These are phyloP conservation scores for Mucor saturninus DNA, from an alignment of 371 early-diverging fungal species.

Conservation along the genomic window DNA sequence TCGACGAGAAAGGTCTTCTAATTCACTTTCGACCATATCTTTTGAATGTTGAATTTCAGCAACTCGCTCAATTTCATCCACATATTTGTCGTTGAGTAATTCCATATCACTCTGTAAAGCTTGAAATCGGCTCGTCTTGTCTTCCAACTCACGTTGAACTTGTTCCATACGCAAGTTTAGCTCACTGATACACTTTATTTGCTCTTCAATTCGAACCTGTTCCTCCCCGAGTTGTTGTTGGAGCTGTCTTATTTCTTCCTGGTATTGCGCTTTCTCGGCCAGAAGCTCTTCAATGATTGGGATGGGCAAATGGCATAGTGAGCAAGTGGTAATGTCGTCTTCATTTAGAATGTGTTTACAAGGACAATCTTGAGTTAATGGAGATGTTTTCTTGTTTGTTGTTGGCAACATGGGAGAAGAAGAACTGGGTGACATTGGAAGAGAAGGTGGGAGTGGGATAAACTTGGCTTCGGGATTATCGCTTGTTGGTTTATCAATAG, in stretches of 20 bases:
- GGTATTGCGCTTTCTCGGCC: slow-evolving; percentile 47
- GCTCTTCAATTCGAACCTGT: slow-evolving; percentile 49
- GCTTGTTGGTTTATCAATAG: slow-evolving; percentile 48
- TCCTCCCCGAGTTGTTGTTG: slow-evolving; percentile 51
- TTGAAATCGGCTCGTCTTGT: slow-evolving; percentile 51
- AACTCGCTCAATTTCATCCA: slow-evolving; percentile 88
- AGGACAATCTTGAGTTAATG: slow-evolving; percentile 39
- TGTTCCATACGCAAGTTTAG: slow-evolving; percentile 50
- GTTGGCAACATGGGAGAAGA: slow-evolving; percentile 35
- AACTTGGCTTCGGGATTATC: slow-evolving; percentile 43
- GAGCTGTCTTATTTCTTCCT: slow-evolving; percentile 50
- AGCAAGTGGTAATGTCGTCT: slow-evolving; percentile 43
- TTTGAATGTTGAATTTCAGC: slow-evolving; percentile 91
- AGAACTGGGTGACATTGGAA: slow-evolving; percentile 46
- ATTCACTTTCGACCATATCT: slow-evolving; percentile 87
- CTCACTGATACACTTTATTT: slow-evolving; percentile 42
- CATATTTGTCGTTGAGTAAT: slow-evolving; percentile 68
- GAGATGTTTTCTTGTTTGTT: slow-evolving; percentile 6
- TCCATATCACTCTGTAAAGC: slow-evolving; percentile 63
- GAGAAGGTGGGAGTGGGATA: slow-evolving; percentile 51
- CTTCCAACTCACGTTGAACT: slow-evolving; percentile 48
- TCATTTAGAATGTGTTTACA: slow-evolving; percentile 43
- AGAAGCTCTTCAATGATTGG: slow-evolving; percentile 57
- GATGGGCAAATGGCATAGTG: slow-evolving; percentile 60
- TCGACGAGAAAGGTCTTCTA: slow-evolving; percentile 87